phyloP scores from a whole-genome alignment of 306 rosid species.

The Dicorynia guianensis region DNA sequence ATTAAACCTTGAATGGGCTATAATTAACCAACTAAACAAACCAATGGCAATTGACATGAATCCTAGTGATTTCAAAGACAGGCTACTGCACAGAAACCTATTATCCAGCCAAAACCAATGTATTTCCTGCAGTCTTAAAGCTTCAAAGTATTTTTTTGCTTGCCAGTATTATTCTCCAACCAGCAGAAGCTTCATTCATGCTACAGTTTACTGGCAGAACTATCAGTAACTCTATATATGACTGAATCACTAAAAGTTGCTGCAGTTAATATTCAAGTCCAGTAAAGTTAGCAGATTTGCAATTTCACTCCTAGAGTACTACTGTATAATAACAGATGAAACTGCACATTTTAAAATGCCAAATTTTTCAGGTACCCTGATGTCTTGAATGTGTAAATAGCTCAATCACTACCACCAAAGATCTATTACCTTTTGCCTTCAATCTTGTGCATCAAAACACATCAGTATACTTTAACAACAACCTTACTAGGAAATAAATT shows the following conservation, averaged over 20 bases:
- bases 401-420: too few species aligned
- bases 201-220: not conserved
- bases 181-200: not conserved
- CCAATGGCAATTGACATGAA: too few species aligned
- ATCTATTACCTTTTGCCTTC: too few species aligned
- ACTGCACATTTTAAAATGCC: too few species aligned
- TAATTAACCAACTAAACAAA: too few species aligned
- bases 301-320: too few species aligned
- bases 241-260: not conserved
- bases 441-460: too few species aligned
- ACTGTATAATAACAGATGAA: too few species aligned
- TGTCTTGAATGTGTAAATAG: too few species aligned
- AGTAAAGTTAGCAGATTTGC: not conserved
- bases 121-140: not conserved
- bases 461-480: not conserved
- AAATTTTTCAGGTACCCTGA: too few species aligned
- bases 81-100: not conserved
- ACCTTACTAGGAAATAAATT: constrained; percentile 21
- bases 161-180: not conserved
- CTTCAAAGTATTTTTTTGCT: not conserved
- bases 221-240: not conserved
- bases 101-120: not conserved
- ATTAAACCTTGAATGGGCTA: not conserved
- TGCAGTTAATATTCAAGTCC: not conserved
- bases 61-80: too few species aligned